phyloP scores from a whole-genome alignment of 352 stramenopile genomes.

The Blastocystis sp. region DNA sequence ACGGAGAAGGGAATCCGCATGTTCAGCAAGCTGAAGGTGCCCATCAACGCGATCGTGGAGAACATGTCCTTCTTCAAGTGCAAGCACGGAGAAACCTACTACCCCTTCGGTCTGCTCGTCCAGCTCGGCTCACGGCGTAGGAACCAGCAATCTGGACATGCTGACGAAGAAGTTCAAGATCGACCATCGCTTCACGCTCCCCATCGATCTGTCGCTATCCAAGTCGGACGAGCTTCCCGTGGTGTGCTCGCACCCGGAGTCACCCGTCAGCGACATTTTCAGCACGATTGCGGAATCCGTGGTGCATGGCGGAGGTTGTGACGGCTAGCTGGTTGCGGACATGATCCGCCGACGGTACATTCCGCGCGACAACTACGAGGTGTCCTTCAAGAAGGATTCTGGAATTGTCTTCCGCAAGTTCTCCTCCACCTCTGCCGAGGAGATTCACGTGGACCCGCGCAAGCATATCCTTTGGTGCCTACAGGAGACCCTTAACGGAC shows the following conservation, averaged over 20 bases:
- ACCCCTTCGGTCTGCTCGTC: slow-evolving; percentile 71
- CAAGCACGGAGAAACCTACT: slow-evolving; percentile 72
- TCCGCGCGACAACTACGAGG: slow-evolving; percentile 8
- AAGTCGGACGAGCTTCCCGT: slow-evolving; percentile 59
- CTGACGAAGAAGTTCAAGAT: slow-evolving; percentile 70
- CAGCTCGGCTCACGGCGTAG: background rate
- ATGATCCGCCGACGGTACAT: slow-evolving; percentile 58
- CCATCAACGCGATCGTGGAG: slow-evolving; percentile 92
- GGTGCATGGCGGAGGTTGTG: background rate
- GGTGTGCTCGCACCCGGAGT: slow-evolving; percentile 47
- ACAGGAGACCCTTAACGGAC: background rate
- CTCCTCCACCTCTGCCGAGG: slow-evolving; percentile 41
- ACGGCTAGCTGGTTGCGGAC: slow-evolving; percentile 24
- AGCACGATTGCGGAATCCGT: slow-evolving; percentile 29
- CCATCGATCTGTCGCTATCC: slow-evolving; percentile 69
- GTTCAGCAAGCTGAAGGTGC: slow-evolving; percentile 78
- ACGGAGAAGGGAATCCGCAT: slow-evolving; percentile 84
- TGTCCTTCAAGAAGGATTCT: slow-evolving; percentile 63
- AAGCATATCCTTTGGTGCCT: slow-evolving; percentile 53
- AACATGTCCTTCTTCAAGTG: slow-evolving; percentile 94
- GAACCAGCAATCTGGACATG: slow-evolving; percentile 59
- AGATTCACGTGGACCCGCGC: slow-evolving; percentile 45
- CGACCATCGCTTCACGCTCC: slow-evolving; percentile 63
- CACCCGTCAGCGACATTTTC: slow-evolving; percentile 47
- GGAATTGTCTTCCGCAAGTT: slow-evolving; percentile 54